Conservation (phyloP, 176 grass and related monocot genomes). For the Zea luxurians region DNA sequence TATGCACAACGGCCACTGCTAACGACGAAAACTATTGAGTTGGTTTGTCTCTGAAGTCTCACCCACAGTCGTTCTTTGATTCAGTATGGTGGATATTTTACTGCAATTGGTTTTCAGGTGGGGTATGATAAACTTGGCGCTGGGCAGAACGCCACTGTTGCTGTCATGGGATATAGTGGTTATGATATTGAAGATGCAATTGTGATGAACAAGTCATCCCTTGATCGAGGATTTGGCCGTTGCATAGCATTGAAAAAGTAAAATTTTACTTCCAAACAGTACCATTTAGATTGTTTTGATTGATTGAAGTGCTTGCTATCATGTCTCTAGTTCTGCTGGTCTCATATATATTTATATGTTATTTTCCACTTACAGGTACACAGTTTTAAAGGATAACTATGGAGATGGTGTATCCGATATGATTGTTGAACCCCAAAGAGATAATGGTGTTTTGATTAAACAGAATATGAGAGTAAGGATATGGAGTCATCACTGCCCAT, state of each 20-base stretch:
- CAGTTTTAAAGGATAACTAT: constrained; percentile 60
- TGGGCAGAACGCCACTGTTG: constrained; percentile 96
- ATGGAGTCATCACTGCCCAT: no score
- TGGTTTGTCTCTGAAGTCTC: constrained; percentile 53
- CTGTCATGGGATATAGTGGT: constrained; percentile 95
- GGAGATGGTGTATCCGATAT: constrained; percentile 55
- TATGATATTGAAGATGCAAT: constrained; percentile 99
- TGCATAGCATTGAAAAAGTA: constrained; percentile 98
- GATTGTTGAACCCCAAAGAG: constrained; percentile 65
- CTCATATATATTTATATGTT: no score
- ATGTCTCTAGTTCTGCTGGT: no score
- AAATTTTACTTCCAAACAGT: no score
- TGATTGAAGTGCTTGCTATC: no score
- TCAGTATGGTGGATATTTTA: neutral
- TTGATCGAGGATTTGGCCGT: constrained; percentile 96
- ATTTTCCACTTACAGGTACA: constrained; percentile 45
- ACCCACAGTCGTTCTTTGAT: no score
- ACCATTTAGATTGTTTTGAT: no score
- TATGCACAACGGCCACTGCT: constrained; percentile 90
- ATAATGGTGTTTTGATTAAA: constrained; percentile 47
- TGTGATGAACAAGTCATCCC: constrained; percentile 99
- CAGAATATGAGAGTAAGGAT: no score
- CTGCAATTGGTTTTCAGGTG: constrained; percentile 53
- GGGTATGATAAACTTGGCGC: constrained; percentile 92
- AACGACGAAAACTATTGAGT: constrained; percentile 94